Percentiles rank a stretch among this genome's conserved stretches.
Conservation (phyloP, 768 basidiomycete species). For the Boletus rubescentipes region DNA sequence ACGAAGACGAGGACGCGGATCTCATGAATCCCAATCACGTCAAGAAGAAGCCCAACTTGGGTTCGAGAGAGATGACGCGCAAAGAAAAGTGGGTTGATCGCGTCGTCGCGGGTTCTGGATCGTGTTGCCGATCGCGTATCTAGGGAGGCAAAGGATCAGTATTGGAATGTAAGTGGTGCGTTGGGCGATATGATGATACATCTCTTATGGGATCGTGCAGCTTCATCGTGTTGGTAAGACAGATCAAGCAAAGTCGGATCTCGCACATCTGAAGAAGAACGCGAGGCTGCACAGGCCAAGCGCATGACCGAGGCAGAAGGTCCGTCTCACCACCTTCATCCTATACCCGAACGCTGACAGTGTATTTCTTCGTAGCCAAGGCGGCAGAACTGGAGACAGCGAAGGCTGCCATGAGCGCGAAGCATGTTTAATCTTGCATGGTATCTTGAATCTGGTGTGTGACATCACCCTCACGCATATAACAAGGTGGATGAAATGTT, state of each 20-base stretch:
- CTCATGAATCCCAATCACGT: slow-evolving; percentile 80
- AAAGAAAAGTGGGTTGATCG: too few relatives aligned
- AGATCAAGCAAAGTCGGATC: slow-evolving; percentile 84
- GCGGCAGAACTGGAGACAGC: slow-evolving; percentile 62
- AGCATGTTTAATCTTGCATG: slow-evolving; percentile 38
- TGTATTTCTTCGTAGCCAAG: slow-evolving; percentile 48
- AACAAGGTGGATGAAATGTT: too few relatives aligned
- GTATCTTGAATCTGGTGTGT: not conserved
- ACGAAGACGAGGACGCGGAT: slow-evolving; percentile 62
- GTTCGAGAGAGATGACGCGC: slow-evolving; percentile 59
- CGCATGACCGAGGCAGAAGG: slow-evolving; percentile 88
- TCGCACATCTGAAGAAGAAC: slow-evolving; percentile 80
- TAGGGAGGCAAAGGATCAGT: slow-evolving; percentile 87
- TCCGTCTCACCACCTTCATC: slow-evolving; percentile 31
- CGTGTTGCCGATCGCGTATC: not conserved
- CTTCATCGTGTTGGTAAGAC: slow-evolving; percentile 84
- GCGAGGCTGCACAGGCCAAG: slow-evolving; percentile 85
- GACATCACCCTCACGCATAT: not conserved
- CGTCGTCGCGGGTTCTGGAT: not conserved
- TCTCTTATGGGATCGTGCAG: slow-evolving; percentile 34
- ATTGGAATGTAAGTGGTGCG: slow-evolving; percentile 67
- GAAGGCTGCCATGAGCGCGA: slow-evolving; percentile 35
- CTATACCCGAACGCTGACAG: not conserved
- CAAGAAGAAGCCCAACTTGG: slow-evolving; percentile 70
- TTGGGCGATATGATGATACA: not conserved